phyloP scores from a whole-genome alignment of 768 basidiomycete genomes.

The Agrocybe pediades region DNA sequence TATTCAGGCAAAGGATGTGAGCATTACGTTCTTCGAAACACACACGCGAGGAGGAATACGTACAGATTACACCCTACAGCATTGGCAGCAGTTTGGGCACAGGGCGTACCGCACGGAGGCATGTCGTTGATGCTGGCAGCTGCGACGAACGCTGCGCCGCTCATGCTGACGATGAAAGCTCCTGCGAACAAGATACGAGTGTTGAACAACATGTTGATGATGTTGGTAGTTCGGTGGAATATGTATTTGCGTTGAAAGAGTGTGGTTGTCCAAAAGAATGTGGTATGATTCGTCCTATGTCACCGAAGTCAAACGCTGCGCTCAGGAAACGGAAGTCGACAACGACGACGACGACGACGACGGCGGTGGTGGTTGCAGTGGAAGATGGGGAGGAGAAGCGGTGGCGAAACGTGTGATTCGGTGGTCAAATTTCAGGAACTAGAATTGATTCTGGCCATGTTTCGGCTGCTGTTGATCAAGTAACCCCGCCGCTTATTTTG shows the following conservation, averaged over 20 bases:
- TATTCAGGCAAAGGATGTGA: not conserved
- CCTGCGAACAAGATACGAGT: not conserved
- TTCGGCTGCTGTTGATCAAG: not conserved
- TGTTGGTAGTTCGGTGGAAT: not conserved
- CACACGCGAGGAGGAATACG: not conserved
- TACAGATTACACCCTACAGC: slow-evolving; percentile 4
- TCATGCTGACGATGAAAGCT: not conserved
- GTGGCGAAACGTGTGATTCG: not conserved
- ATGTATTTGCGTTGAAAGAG: not conserved
- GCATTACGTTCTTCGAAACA: no score
- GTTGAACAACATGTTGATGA: not conserved
- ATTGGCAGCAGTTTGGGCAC: not conserved
- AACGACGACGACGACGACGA: not conserved
- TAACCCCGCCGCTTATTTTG: not conserved
- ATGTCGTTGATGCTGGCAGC: not conserved
- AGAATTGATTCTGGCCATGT: no score
- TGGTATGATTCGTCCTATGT: not conserved
- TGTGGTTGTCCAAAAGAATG: not conserved
- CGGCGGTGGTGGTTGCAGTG: not conserved
- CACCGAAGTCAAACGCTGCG: no score
- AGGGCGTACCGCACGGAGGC: not conserved
- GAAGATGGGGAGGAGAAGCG: not conserved
- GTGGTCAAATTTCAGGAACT: no score
- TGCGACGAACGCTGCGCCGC: not conserved
- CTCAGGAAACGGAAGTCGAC: no score